Evolutionary conservation across 2,329 filamentous ascomycete species (phyloP).

Genomic region (Dothiorella sarmentorum): DNA sequence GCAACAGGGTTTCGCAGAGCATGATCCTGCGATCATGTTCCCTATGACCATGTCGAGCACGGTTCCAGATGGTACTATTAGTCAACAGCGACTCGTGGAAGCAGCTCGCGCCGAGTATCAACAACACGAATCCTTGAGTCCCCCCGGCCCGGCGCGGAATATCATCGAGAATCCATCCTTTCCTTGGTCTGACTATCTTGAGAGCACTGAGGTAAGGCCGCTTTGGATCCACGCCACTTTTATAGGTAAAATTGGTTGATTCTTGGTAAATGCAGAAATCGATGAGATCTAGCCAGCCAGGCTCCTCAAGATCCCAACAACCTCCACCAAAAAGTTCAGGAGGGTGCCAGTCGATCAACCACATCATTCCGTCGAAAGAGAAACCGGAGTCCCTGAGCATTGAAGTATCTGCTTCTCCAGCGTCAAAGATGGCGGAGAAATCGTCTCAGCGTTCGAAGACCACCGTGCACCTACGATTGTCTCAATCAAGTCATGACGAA

Average conservation of each 20-base stretch:
- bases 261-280: background rate
- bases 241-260: background rate
- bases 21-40: slow-evolving; percentile 39
- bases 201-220: background rate
- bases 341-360: background rate
- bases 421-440: background rate
- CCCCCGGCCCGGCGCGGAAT: slow-evolving; percentile 16
- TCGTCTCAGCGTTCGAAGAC: background rate
- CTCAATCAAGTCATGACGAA: background rate
- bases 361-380: background rate
- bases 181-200: slow-evolving; percentile 35
- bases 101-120: slow-evolving; percentile 29
- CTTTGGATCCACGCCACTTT: no score
- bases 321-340: background rate
- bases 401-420: background rate
- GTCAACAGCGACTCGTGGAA: slow-evolving; percentile 40
- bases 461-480: background rate
- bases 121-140: slow-evolving; percentile 18
- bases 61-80: slow-evolving; percentile 40
- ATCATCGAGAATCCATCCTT: slow-evolving; percentile 30
- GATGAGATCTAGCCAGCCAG: background rate
- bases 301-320: background rate
- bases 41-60: slow-evolving; percentile 40
- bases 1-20: slow-evolving; percentile 34
- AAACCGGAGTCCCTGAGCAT: background rate